A percentile compares a stretch with the other conserved stretches of the same genome.
Conservation (phyloP, 1,284 basidiomycete genomes). For the Cerrena zonata region DNA sequence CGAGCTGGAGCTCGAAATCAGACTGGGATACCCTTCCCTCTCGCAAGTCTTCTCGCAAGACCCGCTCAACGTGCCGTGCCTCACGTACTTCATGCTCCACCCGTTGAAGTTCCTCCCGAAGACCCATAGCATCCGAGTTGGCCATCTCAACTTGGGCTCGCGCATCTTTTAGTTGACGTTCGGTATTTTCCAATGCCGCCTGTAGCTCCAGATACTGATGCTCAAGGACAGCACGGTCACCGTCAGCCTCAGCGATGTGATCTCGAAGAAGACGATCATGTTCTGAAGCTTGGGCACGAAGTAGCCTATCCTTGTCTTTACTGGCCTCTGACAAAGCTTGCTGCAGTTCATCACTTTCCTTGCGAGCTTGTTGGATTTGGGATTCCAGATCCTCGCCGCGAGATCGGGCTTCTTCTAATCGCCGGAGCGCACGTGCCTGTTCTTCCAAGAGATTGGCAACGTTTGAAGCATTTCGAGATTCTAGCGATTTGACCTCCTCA, state of each 20-base stretch:
- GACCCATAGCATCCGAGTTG: constrained; percentile 56
- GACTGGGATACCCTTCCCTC: constrained; percentile 56
- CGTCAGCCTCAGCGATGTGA: constrained; percentile 85
- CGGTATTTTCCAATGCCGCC: constrained; percentile 53
- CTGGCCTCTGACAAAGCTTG: constrained; percentile 61
- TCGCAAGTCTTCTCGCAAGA: constrained; percentile 59
- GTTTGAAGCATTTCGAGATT: constrained; percentile 59
- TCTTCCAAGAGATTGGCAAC: constrained; percentile 66
- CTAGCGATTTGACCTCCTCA: constrained; percentile 69
- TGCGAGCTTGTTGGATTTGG: constrained; percentile 62
- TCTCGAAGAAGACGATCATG: constrained; percentile 82
- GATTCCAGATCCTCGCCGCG: constrained; percentile 68
- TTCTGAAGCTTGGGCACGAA: constrained; percentile 70
- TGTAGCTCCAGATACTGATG: constrained; percentile 78
- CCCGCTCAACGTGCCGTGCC: constrained; percentile 52
- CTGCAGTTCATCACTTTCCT: constrained; percentile 64
- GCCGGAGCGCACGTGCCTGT: constrained; percentile 60
- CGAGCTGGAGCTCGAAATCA: constrained; percentile 60
- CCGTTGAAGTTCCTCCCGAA: constrained; percentile 68
- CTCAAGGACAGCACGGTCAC: constrained; percentile 83
- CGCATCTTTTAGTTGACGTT: constrained; percentile 57
- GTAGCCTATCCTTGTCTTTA: constrained; percentile 68
- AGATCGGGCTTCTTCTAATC: constrained; percentile 68
- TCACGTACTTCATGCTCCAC: constrained; percentile 63
- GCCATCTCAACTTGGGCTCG: constrained; percentile 53